These are phyloP conservation scores for Phyllosticta citriasiana DNA, from an alignment of 2,329 filamentous ascomycete genomes.

Conservation along the genomic window DNA sequence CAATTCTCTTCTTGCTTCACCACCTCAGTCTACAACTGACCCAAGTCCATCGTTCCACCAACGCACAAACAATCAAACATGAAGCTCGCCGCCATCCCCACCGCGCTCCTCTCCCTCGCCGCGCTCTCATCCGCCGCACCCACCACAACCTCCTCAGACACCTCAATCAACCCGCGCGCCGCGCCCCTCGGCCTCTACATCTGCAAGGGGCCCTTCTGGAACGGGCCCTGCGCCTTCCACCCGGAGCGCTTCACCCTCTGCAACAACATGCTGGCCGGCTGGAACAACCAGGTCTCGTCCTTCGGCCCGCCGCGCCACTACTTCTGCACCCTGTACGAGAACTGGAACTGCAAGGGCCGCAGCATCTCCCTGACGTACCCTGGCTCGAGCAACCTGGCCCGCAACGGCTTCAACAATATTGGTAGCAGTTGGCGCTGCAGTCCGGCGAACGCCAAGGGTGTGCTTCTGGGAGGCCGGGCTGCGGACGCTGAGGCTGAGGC, in stretches of 20 bases:
- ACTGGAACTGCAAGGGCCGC: background rate
- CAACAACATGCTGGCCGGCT: background rate
- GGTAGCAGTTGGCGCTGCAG: background rate
- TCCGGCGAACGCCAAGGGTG: background rate
- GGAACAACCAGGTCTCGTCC: background rate
- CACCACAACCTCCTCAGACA: background rate
- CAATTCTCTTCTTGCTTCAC: background rate
- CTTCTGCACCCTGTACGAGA: background rate
- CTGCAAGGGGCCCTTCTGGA: background rate
- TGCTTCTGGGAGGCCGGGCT: background rate
- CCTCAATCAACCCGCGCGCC: background rate
- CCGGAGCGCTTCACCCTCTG: background rate
- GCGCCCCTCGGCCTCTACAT: background rate
- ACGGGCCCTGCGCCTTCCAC: background rate
- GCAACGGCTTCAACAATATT: background rate
- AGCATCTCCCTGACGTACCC: background rate
- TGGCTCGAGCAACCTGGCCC: background rate
- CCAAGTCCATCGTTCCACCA: background rate
- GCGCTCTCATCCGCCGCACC: background rate
- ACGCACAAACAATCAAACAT: background rate
- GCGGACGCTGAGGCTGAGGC: background rate
- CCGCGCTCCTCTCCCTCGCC: background rate
- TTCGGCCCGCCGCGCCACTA: background rate
- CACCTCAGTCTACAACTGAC: background rate
- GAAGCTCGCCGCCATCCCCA: background rate